Evolutionary conservation across 192 early-diverging fungal species (phyloP).

Genomic region (Lunasporangiospora selenospora): DNA sequence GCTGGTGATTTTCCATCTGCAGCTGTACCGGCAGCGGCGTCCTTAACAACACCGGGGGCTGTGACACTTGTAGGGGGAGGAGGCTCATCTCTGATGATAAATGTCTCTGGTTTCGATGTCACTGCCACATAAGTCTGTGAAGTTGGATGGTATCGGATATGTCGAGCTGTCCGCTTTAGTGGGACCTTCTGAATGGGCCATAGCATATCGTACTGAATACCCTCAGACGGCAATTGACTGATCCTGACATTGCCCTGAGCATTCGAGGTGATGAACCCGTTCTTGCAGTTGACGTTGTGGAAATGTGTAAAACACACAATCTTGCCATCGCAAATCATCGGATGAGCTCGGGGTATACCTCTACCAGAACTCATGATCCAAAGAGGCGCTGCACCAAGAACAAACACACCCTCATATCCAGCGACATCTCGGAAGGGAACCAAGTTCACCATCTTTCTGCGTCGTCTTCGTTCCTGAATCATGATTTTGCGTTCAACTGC

Average conservation of each 20-base stretch:
- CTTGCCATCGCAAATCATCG: slow-evolving; percentile 71
- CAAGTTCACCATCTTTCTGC: slow-evolving; percentile 30
- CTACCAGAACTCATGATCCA: slow-evolving; percentile 77
- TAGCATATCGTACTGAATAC: slow-evolving; percentile 71
- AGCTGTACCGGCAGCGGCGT: not conserved
- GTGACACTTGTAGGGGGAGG: not conserved
- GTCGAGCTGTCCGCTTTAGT: slow-evolving; percentile 70
- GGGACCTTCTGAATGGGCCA: slow-evolving; percentile 80
- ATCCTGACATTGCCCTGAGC: slow-evolving; percentile 70
- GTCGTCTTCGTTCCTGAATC: slow-evolving; percentile 16
- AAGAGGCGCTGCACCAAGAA: slow-evolving; percentile 71
- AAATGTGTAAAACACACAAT: slow-evolving; percentile 77
- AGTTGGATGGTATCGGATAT: slow-evolving; percentile 83
- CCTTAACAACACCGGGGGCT: not conserved
- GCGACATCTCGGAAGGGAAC: slow-evolving; percentile 58
- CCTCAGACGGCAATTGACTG: slow-evolving; percentile 67
- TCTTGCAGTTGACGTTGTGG: slow-evolving; percentile 77
- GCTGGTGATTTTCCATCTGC: too few relatives aligned
- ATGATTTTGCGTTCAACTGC: slow-evolving; percentile 33
- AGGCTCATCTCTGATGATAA: slow-evolving; percentile 72
- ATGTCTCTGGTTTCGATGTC: slow-evolving; percentile 68
- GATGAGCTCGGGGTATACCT: slow-evolving; percentile 70
- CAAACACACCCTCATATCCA: slow-evolving; percentile 77
- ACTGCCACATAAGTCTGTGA: slow-evolving; percentile 85
- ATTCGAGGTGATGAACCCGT: slow-evolving; percentile 81